Percentiles rank a stretch among this genome's conserved stretches.
phyloP scores from a whole-genome alignment of 352 stramenopile genomes.

The Phytophthora ohioensis region DNA sequence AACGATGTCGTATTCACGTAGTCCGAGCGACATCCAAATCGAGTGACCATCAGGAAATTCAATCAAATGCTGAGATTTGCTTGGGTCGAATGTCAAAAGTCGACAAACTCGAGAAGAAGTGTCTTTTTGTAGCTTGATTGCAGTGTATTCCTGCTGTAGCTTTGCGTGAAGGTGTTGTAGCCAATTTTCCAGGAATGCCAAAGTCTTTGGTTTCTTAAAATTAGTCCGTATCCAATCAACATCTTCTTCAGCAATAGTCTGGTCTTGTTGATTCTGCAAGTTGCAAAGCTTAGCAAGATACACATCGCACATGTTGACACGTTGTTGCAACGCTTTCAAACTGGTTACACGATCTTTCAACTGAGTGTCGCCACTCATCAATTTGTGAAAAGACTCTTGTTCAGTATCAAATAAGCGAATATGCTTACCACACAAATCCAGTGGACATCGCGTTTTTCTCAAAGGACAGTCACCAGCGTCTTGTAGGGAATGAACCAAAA shows the following conservation, averaged over 20 bases:
- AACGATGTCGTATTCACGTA: conserved; percentile 58
- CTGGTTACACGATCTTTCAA: conserved; percentile 9
- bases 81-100: conserved; percentile 52
- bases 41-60: conserved; percentile 65
- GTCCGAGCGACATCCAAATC: conserved; percentile 50
- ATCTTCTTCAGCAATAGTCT: not conserved
- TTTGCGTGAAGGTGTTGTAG: conserved; percentile 16
- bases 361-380: conserved; percentile 36
- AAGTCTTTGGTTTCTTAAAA: conserved; percentile 10
- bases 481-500: conserved; percentile 53
- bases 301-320: conserved; percentile 13
- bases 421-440: conserved; percentile 76
- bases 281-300: conserved; percentile 9
- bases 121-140: conserved; percentile 22
- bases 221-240: not conserved
- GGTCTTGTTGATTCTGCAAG: not conserved
- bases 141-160: conserved; percentile 5
- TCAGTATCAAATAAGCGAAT: conserved; percentile 56
- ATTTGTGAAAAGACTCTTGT: not conserved
- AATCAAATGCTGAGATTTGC: conserved; percentile 49
- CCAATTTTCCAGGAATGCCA: conserved; percentile 28
- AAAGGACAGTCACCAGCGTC: conserved; percentile 59
- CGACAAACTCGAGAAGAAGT: conserved; percentile 33
- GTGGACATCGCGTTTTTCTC: conserved; percentile 50
- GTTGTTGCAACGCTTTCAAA: conserved; percentile 30